These are phyloP conservation scores for Rasamsonia emersonii DNA, from an alignment of 2,329 filamentous ascomycete species.

Conservation along the genomic window DNA sequence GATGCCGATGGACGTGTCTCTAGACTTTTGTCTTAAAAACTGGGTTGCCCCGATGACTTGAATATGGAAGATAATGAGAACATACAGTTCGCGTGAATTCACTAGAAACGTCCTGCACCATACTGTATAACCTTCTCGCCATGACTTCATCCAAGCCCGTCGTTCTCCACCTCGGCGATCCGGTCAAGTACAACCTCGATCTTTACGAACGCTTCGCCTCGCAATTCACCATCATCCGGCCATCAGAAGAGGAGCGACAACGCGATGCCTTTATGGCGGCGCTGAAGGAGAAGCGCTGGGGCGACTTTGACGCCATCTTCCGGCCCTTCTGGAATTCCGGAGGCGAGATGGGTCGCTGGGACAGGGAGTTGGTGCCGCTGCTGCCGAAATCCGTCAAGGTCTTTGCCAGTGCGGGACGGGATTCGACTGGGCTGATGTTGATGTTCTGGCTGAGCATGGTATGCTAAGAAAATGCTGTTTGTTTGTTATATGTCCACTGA, in stretches of 20 bases:
- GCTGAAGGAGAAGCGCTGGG: conserved; percentile 29
- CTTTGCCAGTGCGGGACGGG: conserved; percentile 59
- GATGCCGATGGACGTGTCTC: too few species aligned
- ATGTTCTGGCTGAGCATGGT: conserved; percentile 29
- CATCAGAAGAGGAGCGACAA: conserved; percentile 21
- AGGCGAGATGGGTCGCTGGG: conserved; percentile 59
- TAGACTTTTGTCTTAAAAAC: too few species aligned
- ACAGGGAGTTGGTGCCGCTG: conserved; percentile 49
- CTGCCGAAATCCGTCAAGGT: conserved; percentile 50
- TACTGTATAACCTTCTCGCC: too few species aligned
- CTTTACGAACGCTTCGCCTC: conserved; percentile 28
- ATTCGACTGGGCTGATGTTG: conserved; percentile 58
- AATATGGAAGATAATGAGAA: too few species aligned
- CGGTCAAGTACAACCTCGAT: conserved; percentile 38
- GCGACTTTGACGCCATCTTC: conserved; percentile 34
- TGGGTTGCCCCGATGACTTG: too few species aligned
- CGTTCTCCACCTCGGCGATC: conserved; percentile 36
- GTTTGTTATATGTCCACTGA: neutral
- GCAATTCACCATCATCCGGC: conserved; percentile 28
- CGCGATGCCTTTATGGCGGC: conserved; percentile 31
- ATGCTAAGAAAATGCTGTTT: too few species aligned
- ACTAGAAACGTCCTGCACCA: too few species aligned
- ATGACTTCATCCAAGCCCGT: too few species aligned
- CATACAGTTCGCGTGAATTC: too few species aligned
- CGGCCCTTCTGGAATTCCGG: conserved; percentile 57